Percentiles rank a stretch among this genome's conserved stretches.
Conservation (phyloP, 108 stramenopile genomes). For the Discostella stelligeroides region DNA sequence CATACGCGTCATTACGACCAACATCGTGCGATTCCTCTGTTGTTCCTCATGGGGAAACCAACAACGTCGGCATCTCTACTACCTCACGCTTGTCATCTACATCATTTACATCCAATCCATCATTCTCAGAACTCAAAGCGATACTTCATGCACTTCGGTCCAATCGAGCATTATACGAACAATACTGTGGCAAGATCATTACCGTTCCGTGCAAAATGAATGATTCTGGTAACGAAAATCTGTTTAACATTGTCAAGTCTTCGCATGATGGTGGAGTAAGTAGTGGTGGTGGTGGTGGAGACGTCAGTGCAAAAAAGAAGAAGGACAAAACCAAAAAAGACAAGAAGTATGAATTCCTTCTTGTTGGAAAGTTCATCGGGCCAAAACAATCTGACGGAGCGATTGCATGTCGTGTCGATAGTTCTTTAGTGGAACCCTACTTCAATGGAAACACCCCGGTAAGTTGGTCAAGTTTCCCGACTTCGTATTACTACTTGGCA, state of each 20-base stretch:
- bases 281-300: not conserved
- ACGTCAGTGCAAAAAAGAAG: slow-evolving; percentile 25
- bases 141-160: slow-evolving; percentile 22
- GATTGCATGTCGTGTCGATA: slow-evolving; percentile 51
- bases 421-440: slow-evolving; percentile 51
- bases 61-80: not conserved
- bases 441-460: slow-evolving; percentile 45
- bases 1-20: slow-evolving; percentile 36
- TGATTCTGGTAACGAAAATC: slow-evolving; percentile 7
- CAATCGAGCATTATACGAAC: slow-evolving; percentile 52
- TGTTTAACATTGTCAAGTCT: slow-evolving; percentile 46
- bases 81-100: too few relatives aligned
- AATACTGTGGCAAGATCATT: slow-evolving; percentile 46
- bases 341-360: slow-evolving; percentile 41
- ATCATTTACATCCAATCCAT: slow-evolving; percentile 13
- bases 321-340: slow-evolving; percentile 36
- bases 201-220: slow-evolving; percentile 44
- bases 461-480: not conserved
- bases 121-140: slow-evolving; percentile 43
- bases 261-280: not conserved
- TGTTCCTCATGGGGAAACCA: not conserved
- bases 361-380: slow-evolving; percentile 34
- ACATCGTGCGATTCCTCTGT: slow-evolving; percentile 3
- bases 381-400: slow-evolving; percentile 36
- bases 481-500: not conserved